Percentiles rank a stretch among this genome's conserved stretches.
Evolutionary conservation across 2,329 filamentous ascomycete genomes (phyloP).

Genomic region (Dactylellina drechsleri): DNA sequence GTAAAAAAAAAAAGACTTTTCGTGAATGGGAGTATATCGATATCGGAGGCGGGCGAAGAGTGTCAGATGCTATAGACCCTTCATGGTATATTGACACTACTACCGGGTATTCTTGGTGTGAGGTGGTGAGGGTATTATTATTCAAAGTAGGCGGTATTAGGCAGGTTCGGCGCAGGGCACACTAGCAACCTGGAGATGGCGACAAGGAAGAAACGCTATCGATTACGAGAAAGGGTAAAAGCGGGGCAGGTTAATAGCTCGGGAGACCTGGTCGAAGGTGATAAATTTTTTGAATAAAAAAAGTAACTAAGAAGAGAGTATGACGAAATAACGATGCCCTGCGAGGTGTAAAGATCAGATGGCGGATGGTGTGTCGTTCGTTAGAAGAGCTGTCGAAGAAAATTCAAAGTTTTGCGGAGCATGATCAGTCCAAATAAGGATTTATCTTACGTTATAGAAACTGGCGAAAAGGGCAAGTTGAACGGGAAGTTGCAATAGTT

Average conservation of each 20-base stretch:
- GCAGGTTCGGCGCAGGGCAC: constrained; percentile 21
- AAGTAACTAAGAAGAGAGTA: constrained; percentile 2
- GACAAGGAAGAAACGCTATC: constrained; percentile 40
- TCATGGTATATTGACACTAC: constrained; percentile 38
- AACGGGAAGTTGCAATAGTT: constrained; percentile 16
- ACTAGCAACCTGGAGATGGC: constrained; percentile 29
- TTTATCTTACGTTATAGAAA: constrained; percentile 55
- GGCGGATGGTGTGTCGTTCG: constrained; percentile 22
- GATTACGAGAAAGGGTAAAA: constrained; percentile 43
- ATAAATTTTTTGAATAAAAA: not conserved
- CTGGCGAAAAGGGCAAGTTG: constrained; percentile 48
- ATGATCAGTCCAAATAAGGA: constrained; percentile 53
- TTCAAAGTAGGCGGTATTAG: constrained; percentile 41
- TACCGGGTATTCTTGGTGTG: constrained; percentile 18
- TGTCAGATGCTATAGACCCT: constrained; percentile 39
- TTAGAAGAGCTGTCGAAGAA: constrained; percentile 31
- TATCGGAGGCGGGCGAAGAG: constrained; percentile 34
- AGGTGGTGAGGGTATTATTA: constrained; percentile 13
- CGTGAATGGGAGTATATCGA: not conserved
- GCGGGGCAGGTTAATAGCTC: constrained; percentile 28
- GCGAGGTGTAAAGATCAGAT: constrained; percentile 42
- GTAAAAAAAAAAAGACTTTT: not conserved
- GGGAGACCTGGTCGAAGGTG: not conserved
- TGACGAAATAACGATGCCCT: constrained; percentile 4
- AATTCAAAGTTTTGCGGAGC: constrained; percentile 45